Evolutionary conservation across 2,329 filamentous ascomycete genomes (phyloP).

Genomic region (Stemphylium lycopersici): DNA sequence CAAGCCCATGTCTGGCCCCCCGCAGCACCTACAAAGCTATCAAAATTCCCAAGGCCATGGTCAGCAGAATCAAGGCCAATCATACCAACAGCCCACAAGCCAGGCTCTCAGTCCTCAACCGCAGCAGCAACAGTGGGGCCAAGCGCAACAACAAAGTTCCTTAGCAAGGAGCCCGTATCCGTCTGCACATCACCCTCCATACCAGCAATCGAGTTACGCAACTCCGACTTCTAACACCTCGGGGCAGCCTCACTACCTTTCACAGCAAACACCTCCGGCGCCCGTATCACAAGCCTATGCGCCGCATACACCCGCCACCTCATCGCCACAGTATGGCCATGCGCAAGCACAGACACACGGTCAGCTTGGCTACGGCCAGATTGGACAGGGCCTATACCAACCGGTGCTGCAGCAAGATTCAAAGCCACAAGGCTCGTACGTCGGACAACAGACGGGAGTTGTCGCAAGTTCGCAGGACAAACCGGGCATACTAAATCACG

Average conservation of each 20-base stretch:
- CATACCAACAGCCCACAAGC: constrained; percentile 23
- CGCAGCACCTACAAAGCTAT: constrained; percentile 40
- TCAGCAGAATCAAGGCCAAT: constrained; percentile 27
- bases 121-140: constrained; percentile 19
- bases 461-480: constrained; percentile 21
- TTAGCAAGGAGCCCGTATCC: constrained; percentile 25
- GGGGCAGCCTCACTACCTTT: constrained; percentile 38
- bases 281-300: constrained; percentile 11
- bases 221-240: constrained; percentile 28
- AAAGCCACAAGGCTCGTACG: constrained; percentile 9
- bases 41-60: constrained; percentile 39
- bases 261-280: constrained; percentile 21
- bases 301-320: constrained; percentile 24
- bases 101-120: constrained; percentile 23
- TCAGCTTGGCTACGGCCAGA: constrained; percentile 19
- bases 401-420: neutral
- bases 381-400: neutral
- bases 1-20: constrained; percentile 32
- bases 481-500: constrained; percentile 15
- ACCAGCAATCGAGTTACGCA: constrained; percentile 29
- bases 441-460: constrained; percentile 37
- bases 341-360: constrained; percentile 15
- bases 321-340: constrained; percentile 20
- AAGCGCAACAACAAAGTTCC: constrained; percentile 25
- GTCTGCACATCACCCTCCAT: constrained; percentile 35